Base-by-base conservation (phyloP, 306 rosid species). In the Medicago arabica region DNA sequence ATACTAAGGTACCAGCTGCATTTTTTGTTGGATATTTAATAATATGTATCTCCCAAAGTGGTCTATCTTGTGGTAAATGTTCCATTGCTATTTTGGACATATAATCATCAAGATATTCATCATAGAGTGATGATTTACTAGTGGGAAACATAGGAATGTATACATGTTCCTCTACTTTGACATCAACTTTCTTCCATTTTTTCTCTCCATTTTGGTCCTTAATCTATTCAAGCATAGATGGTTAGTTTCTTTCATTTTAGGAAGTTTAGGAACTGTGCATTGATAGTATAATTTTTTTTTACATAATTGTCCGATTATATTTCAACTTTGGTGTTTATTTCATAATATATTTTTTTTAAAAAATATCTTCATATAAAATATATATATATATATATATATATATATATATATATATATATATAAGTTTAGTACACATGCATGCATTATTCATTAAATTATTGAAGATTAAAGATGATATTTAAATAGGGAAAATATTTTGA, bases 1-100 rank as follows among this genome's bases (percentile, higher is more conserved):
- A 81, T 8, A 90, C 36, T 21, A 84, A 0, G 2, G 62, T 81
- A 0, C 84, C 82, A 36, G 67, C 79, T 71, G 88, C 83, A 71
- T 15, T 75, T 8, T 41, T 83, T 16, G 89, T 82, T 9, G 93
- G 88, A 54, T 85, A 87, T 1, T 85, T 85, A 2, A 89, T 8
- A 1, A 82, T 40, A 64, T 89, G 94, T 23, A 85, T 21, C 54
- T 85, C 89, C 91, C 93, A 85, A 2, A 87, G 68, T 23, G 89
- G 88, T 39, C 69, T 89, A 15, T 68, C 8, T 55, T 83, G 80
- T 9, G 87, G 54, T 13, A 85, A 54, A 0, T 61, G 59, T 47
- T 83, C 79, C 12, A 50, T 5, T 43, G 81, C 82, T n/a, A 87
- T 43, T 16, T 16, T 58, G 2, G 86, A 77, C 59, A 89, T 7